Percentiles rank a stretch among this genome's conserved stretches.
Evolutionary conservation across 1,284 basidiomycete species (phyloP).

Genomic region (Butyriboletus appendiculatus): DNA sequence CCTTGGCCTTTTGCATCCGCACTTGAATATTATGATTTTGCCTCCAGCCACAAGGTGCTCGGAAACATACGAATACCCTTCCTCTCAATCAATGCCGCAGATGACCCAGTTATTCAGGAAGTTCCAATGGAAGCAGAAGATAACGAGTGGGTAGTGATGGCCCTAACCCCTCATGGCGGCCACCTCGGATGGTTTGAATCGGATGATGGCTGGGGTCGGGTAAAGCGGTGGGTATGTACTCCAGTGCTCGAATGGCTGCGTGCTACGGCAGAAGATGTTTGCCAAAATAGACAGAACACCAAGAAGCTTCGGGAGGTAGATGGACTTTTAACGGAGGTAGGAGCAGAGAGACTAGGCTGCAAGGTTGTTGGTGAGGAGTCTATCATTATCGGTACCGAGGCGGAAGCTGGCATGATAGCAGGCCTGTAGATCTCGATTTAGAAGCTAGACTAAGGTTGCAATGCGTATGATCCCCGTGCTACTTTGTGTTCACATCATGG

Average conservation of each 20-base stretch:
- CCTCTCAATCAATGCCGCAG: conserved; percentile 84
- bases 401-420: conserved; percentile 41
- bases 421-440: conserved; percentile 38
- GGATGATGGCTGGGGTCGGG: conserved; percentile 42
- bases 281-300: conserved; percentile 35
- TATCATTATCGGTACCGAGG: conserved; percentile 40
- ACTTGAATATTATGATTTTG: conserved; percentile 83
- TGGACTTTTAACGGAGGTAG: conserved; percentile 58
- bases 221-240: conserved; percentile 68
- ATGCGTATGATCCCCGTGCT: conserved; percentile 12
- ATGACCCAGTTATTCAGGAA: conserved; percentile 85
- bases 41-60: conserved; percentile 55
- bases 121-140: conserved; percentile 60
- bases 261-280: conserved; percentile 56
- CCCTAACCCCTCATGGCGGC: conserved; percentile 80
- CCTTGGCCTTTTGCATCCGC: conserved; percentile 80
- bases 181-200: conserved; percentile 95
- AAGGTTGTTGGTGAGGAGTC: conserved; percentile 40
- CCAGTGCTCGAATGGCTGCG: conserved; percentile 79
- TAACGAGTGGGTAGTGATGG: conserved; percentile 70
- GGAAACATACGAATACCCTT: conserved; percentile 66
- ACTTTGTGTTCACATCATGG: conserved; percentile 1
- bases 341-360: conserved; percentile 43
- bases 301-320: conserved; percentile 47
- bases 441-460: conserved; percentile 18